phyloP scores from a whole-genome alignment of 148 eudicot genomes.

The Diospyros kaki region DNA sequence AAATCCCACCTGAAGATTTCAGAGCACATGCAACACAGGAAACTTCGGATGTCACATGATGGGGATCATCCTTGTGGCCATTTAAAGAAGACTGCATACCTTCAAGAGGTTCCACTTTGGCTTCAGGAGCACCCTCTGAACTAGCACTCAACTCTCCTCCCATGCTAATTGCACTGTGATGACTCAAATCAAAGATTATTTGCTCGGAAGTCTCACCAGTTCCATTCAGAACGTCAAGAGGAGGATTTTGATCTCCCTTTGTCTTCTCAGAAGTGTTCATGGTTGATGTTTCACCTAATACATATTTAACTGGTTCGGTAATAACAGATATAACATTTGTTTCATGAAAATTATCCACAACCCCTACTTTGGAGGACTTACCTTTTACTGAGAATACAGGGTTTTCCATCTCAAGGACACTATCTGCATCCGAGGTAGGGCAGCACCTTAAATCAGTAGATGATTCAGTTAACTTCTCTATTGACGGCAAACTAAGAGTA shows the following conservation, averaged over 20 bases:
- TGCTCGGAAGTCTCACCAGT: no score
- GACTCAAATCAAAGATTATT: no score
- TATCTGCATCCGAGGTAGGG: conserved; percentile 14
- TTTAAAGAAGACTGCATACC: neutral
- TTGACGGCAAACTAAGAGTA: neutral
- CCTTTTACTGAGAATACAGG: conserved; percentile 11
- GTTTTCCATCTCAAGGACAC: conserved; percentile 14
- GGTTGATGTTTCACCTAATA: neutral
- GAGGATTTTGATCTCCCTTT: no score
- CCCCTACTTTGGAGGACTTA: neutral
- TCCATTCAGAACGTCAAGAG: no score
- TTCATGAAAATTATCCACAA: neutral
- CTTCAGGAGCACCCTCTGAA: neutral
- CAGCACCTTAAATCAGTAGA: conserved; percentile 15
- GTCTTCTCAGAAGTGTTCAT: no score
- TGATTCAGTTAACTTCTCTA: conserved; percentile 14
- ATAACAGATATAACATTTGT: conserved; percentile 1
- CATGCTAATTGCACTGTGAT: no score
- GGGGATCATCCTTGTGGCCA: neutral
- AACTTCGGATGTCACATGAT: neutral
- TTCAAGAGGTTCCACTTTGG: neutral
- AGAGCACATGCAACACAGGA: neutral
- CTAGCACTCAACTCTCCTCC: no score
- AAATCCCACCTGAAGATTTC: neutral
- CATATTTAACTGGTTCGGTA: neutral